Evolutionary conservation across 768 basidiomycete species (phyloP).

Genomic region (Podaxis carcinomalis): DNA sequence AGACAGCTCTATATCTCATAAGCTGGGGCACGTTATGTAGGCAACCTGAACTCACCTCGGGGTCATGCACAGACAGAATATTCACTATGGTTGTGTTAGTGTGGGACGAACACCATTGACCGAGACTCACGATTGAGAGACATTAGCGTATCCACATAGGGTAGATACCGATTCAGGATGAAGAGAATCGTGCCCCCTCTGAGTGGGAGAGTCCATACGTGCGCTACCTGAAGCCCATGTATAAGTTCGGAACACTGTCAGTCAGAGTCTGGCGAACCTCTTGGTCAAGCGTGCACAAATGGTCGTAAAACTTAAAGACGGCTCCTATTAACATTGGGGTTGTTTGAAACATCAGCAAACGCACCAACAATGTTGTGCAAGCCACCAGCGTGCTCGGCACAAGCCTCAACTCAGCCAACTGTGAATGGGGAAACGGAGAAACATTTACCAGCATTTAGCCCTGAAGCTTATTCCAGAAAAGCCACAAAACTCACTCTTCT

Average conservation of each 20-base stretch:
- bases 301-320: constrained; percentile 28
- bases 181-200: constrained; percentile 28
- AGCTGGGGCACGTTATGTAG: not conserved
- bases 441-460: not conserved
- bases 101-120: not conserved
- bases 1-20: constrained; percentile 19
- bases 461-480: not conserved
- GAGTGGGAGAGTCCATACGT: constrained; percentile 29
- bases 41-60: constrained; percentile 15
- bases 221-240: constrained; percentile 21
- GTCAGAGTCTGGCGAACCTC: constrained; percentile 19
- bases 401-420: constrained; percentile 21
- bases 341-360: not conserved
- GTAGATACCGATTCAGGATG: constrained; percentile 35
- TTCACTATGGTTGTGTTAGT: not conserved
- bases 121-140: constrained; percentile 24
- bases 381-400: constrained; percentile 23
- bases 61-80: constrained; percentile 17
- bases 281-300: constrained; percentile 30
- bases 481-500: not conserved
- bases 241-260: not conserved
- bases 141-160: constrained; percentile 34
- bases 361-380: constrained; percentile 23
- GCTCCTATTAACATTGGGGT: not conserved
- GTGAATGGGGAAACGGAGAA: not conserved